Evolutionary conservation across 1,284 basidiomycete genomes (phyloP).

Genomic region (Moesziomyces sp.): DNA sequence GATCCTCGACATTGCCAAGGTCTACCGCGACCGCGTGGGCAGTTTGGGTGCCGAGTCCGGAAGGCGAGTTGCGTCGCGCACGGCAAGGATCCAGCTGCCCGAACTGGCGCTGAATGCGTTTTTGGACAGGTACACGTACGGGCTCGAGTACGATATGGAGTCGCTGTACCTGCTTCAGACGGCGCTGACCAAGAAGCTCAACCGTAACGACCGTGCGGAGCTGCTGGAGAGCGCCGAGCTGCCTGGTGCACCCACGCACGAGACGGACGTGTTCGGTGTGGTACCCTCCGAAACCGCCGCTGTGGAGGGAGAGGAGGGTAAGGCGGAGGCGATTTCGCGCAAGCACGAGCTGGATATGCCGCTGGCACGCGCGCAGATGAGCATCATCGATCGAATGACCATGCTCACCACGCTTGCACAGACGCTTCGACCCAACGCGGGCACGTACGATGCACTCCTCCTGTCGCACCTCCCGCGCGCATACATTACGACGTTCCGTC

Average conservation of each 20-base stretch:
- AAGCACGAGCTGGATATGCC: conserved; percentile 33
- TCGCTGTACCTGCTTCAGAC: conserved; percentile 21
- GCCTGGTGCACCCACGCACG: conserved; percentile 22
- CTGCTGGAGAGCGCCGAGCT: conserved; percentile 23
- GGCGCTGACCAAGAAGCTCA: conserved; percentile 16
- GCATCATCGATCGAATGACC: conserved; percentile 42
- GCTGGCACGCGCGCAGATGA: conserved; percentile 25
- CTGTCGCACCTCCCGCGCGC: conserved; percentile 21
- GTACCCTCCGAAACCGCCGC: not conserved
- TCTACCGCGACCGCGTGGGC: conserved; percentile 39
- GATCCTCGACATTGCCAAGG: conserved; percentile 24
- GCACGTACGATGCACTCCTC: conserved; percentile 4
- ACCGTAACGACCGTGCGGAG: conserved; percentile 4
- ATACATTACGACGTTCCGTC: conserved; percentile 25
- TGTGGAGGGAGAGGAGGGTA: conserved; percentile 5
- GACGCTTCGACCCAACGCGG: conserved; percentile 1
- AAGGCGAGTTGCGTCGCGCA: conserved; percentile 2
- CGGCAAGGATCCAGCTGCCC: conserved; percentile 11
- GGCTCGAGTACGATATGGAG: conserved; percentile 29
- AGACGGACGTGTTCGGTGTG: conserved; percentile 21
- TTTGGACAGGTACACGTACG: conserved; percentile 32
- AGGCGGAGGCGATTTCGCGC: conserved; percentile 20
- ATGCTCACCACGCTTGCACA: conserved; percentile 18
- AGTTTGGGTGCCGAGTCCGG: conserved; percentile 15
- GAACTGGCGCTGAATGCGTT: conserved; percentile 41